Percentiles rank a stretch among this genome's conserved stretches.
These are phyloP conservation scores for Dictyostelium capitatum DNA, from an alignment of 78 protist genomes.

Conservation along the genomic window DNA sequence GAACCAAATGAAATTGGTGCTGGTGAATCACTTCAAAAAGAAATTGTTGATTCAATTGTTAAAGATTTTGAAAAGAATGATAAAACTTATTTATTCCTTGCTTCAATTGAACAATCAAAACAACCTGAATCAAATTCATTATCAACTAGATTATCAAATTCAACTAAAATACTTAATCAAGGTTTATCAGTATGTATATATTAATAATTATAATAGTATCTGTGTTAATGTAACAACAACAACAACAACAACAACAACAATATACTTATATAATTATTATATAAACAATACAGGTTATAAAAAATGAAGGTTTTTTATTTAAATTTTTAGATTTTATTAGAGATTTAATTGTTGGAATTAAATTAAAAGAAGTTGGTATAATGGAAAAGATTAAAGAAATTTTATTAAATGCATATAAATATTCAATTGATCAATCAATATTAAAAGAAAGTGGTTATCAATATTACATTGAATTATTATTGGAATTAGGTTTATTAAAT, in stretches of 20 bases:
- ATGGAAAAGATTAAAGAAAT: slow-evolving; percentile 22
- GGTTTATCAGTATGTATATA: neutral
- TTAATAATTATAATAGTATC: neutral
- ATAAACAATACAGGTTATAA: neutral
- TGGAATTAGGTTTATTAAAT: neutral
- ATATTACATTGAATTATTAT: slow-evolving; percentile 18
- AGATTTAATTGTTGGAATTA: neutral
- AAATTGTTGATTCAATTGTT: slow-evolving; percentile 17
- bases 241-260: neutral
- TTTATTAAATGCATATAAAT: neutral
- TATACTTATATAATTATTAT: neutral
- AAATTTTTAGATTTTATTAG: slow-evolving; percentile 1
- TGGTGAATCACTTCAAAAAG: slow-evolving; percentile 22
- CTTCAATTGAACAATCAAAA: slow-evolving; percentile 24
- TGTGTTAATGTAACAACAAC: neutral
- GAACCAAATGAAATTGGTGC: slow-evolving; percentile 17
- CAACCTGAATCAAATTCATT: neutral
- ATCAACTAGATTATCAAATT: neutral
- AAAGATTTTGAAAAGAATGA: slow-evolving; percentile 32
- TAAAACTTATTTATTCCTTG: slow-evolving; percentile 31
- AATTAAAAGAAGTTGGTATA: slow-evolving; percentile 19
- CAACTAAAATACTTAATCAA: neutral
- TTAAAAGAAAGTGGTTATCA: slow-evolving; percentile 35
- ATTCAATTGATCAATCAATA: slow-evolving; percentile 4
- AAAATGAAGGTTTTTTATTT: slow-evolving; percentile 4